Evolutionary conservation across 306 rosid species (phyloP), one percentile per base, ranked within the genome.

Genomic region (Cucumis melo): DNA sequence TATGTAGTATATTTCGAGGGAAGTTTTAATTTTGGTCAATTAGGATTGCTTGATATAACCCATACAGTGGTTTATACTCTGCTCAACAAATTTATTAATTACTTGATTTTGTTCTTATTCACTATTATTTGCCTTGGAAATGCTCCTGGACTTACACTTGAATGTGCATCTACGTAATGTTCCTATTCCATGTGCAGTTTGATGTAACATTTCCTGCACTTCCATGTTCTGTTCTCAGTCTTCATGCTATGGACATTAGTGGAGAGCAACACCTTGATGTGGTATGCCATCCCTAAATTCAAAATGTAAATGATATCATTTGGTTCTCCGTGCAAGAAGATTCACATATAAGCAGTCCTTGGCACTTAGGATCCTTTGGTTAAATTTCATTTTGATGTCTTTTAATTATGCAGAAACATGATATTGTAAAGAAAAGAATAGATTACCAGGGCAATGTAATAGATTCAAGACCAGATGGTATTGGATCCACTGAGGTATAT

Each of bases 181-280:
- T 66, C 32, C 32, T 10, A 20, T 68, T 67, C 36, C 23, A n/a
- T 79, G 82, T 89, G 93, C 96, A 94, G 99, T 92, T 94, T 73
- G 99, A 94, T 87, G 93, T 94, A 51, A 90, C 96, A 13, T 94
- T 94, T 83, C 93, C 98, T 39, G 97, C 99, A 16, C 90, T 94
- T 70, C 88, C 99, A 12, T 94, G 99, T 80, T 92, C 98, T 10
- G 84, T 94, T 84, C 86, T 92, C 81, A 92, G 99, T 88, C 85
- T 94, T 10, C 96, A 94, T 83, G 96, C 99, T 46, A 94, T 94
- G 96, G 99, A 94, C 84, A 90, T 94, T 57, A 94, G 99, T 55
- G 99, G 99, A 82, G 99, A 95, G 84, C 99, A 95, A 76, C 98
- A 95, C 81, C 90, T 92, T 27, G 99, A 95, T 81, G 92, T 95